phyloP scores from a whole-genome alignment of 495 filamentous ascomycete genomes.

The Penicillium crystallinum region DNA sequence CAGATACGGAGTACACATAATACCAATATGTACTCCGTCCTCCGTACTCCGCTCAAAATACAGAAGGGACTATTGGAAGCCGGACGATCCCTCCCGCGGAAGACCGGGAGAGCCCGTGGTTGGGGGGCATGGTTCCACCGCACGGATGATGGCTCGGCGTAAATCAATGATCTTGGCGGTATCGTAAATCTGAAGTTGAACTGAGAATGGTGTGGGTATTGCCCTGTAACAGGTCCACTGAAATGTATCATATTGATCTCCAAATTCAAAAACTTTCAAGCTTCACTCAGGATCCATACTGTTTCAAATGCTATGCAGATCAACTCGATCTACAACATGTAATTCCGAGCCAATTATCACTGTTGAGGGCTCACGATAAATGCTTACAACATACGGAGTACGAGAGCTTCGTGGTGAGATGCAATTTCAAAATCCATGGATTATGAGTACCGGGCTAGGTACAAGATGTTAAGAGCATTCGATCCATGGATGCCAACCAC shows the following conservation, averaged over 20 bases:
- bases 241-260: no score
- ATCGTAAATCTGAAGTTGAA: background rate
- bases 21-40: no score
- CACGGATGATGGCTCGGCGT: conserved; percentile 13
- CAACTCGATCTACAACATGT: no score
- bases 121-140: conserved; percentile 12
- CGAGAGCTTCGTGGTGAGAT: no score
- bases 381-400: no score
- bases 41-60: no score
- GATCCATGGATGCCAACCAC: background rate
- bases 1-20: no score
- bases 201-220: no score
- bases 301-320: background rate
- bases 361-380: no score
- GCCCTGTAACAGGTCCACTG: no score
- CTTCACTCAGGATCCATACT: background rate
- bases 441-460: background rate
- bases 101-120: conserved; percentile 16
- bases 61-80: conserved; percentile 1
- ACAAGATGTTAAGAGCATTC: no score
- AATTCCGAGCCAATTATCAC: background rate
- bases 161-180: background rate
- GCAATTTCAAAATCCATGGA: background rate
- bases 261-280: no score
- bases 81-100: conserved; percentile 15